Base-by-base conservation (phyloP, 495 filamentous ascomycete species). In the Penicillium maclennaniae region DNA sequence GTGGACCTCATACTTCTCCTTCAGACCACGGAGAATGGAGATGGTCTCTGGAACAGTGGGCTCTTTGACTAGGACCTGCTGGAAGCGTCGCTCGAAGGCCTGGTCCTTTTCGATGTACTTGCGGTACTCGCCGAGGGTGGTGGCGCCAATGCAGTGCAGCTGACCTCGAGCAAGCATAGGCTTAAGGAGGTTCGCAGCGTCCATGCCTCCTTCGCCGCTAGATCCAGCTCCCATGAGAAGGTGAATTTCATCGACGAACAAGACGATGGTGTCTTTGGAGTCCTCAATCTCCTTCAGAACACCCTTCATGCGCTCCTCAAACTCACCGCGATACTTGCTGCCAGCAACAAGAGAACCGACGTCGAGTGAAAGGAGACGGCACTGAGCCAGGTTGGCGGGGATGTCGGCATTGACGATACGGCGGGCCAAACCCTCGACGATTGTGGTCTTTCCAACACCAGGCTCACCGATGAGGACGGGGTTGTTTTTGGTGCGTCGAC, bases 41-140 rank as follows among this genome's bases (percentile, higher is more conserved):
- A 98, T 83, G 4, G 93, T 97, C 69, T 98, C 93, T 0, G 84
- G 69, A 39, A 97, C 83, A 6, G 83, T 72, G 1, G 93, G 93
- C 66, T 98, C 93, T 66, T 95, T 95, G 63, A 97, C 91, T 28
- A 97, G 70, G 27, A 98, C 92, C 69, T 97, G 93, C 69, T 98
- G 93, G 78, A 98, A 98, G 66, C 93, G 88, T 62, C 95, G 91
- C 69, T 97, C 93, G 66, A 98, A 97, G 43, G 93, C 93, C 41
- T 88, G 87, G 59, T 98, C 93, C 70, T 98, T 98, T 69, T 98
- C 95, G 52, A 98, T 97, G 70, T 98, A 97, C 72, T 98, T 98
- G 60, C 93, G 84, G 73, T 97, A 98, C 69, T 98, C 93, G 53
- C 83, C 82, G 45, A 98, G 77, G 1, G 93, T 98, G 0, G 93